Conservation (phyloP, 78 protist species). For the Acrasis kona region DNA sequence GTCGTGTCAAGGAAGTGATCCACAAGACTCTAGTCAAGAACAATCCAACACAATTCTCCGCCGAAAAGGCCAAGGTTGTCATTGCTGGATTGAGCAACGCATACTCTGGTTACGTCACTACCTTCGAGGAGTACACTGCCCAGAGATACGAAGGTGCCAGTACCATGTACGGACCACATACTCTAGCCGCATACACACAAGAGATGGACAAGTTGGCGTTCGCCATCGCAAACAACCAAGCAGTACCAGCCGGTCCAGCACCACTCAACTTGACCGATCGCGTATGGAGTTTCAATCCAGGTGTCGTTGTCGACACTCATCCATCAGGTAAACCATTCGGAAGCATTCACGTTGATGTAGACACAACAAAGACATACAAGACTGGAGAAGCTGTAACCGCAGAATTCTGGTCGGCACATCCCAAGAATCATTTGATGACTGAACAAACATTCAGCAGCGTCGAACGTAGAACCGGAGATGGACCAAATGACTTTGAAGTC, state of each 20-base stretch:
- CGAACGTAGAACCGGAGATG: not conserved
- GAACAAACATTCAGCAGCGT: not conserved
- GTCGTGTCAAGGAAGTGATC: conserved; percentile 45
- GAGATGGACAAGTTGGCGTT: not conserved
- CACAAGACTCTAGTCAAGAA: not conserved
- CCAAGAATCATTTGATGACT: not conserved
- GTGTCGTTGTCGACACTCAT: not conserved
- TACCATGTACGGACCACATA: conserved; percentile 54
- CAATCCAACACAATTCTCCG: conserved; percentile 1
- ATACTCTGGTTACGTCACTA: conserved; percentile 52
- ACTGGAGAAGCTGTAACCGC: not conserved
- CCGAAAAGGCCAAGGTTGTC: conserved; percentile 28
- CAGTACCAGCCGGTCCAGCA: not conserved
- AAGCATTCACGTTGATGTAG: too few relatives aligned
- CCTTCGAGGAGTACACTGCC: conserved; percentile 49
- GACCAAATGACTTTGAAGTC: not conserved
- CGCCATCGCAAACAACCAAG: not conserved
- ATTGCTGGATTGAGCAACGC: conserved; percentile 53
- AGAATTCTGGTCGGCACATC: not conserved
- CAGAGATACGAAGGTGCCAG: conserved; percentile 68
- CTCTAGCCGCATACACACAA: not conserved
- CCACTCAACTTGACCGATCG: not conserved
- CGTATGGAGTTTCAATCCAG: not conserved
- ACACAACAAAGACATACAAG: not conserved
- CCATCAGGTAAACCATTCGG: not conserved